A percentile compares a stretch with the other conserved stretches of the same genome.
Conservation (phyloP, 345 rosid genomes). For the Camelina neglecta region DNA sequence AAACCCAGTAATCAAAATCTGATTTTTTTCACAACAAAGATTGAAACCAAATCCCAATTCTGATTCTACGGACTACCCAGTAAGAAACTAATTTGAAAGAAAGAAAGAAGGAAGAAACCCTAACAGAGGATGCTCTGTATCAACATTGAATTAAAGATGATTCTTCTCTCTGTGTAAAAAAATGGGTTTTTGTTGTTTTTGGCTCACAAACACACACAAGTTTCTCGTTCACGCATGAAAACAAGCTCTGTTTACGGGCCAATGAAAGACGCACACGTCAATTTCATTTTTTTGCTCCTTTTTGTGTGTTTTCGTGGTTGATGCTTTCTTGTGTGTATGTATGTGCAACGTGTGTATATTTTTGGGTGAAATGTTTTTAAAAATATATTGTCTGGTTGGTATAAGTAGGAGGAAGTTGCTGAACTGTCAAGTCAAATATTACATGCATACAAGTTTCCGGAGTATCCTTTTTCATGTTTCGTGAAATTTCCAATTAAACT, state of each 20-base stretch:
- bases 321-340: conserved; percentile 6
- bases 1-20: conserved; percentile 11
- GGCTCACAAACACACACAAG: conserved; percentile 31
- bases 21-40: neutral
- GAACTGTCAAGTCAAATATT: conserved; percentile 12
- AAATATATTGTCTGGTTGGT: conserved; percentile 34
- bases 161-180: conserved; percentile 22
- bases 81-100: conserved; percentile 4
- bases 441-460: neutral
- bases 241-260: conserved; percentile 30
- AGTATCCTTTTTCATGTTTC: conserved; percentile 23
- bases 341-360: conserved; percentile 24
- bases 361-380: neutral
- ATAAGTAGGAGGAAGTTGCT: conserved; percentile 28
- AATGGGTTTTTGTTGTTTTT: conserved; percentile 1
- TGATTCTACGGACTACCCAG: conserved; percentile 15
- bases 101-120: neutral
- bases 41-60: neutral
- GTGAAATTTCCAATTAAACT: conserved; percentile 6
- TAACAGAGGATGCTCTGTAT: conserved; percentile 17
- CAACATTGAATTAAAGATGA: conserved; percentile 34
- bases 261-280: conserved; percentile 32
- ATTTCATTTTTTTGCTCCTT: neutral
- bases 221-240: conserved; percentile 47
- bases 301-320: neutral